phyloP scores from a whole-genome alignment of 805 yeast genomes.

The Scheffersomyces ergatensis region DNA sequence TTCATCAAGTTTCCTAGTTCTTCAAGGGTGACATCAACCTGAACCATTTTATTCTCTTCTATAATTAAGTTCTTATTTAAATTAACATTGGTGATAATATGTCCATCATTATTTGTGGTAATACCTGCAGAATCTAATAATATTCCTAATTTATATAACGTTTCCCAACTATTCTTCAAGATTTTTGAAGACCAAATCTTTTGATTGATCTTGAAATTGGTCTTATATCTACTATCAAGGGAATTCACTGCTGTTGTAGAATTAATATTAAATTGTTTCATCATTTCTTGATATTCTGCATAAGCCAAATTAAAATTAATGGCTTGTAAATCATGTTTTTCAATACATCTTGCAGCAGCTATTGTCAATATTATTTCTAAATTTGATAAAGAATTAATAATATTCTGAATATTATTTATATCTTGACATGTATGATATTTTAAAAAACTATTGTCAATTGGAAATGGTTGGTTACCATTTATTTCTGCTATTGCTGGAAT shows the following conservation, averaged over 20 bases:
- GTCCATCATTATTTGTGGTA: constrained; percentile 40
- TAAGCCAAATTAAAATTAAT: constrained; percentile 76
- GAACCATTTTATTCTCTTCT: constrained; percentile 49
- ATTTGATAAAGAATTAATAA: constrained; percentile 50
- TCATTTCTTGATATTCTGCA: constrained; percentile 67
- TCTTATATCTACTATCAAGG: constrained; percentile 32
- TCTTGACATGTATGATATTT: constrained; percentile 18
- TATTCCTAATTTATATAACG: constrained; percentile 53
- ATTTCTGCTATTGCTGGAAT: constrained; percentile 41
- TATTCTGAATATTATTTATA: constrained; percentile 22
- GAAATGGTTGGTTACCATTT: constrained; percentile 15
- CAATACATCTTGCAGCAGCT: constrained; percentile 69
- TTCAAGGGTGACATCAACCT: constrained; percentile 49
- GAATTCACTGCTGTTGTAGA: constrained; percentile 25
- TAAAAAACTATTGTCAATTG: constrained; percentile 12
- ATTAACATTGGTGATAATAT: constrained; percentile 23
- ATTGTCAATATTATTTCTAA: constrained; percentile 70
- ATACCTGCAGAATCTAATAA: constrained; percentile 46
- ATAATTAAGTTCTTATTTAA: constrained; percentile 28
- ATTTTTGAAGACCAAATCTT: constrained; percentile 62
- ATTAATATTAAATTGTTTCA: constrained; percentile 42
- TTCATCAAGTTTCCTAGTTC: constrained; percentile 41
- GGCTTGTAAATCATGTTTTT: constrained; percentile 54
- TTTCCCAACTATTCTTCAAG: constrained; percentile 74
- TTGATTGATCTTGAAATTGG: constrained; percentile 32